Conservation (phyloP, 2,329 filamentous ascomycete genomes). For the Penicillium sp. region DNA sequence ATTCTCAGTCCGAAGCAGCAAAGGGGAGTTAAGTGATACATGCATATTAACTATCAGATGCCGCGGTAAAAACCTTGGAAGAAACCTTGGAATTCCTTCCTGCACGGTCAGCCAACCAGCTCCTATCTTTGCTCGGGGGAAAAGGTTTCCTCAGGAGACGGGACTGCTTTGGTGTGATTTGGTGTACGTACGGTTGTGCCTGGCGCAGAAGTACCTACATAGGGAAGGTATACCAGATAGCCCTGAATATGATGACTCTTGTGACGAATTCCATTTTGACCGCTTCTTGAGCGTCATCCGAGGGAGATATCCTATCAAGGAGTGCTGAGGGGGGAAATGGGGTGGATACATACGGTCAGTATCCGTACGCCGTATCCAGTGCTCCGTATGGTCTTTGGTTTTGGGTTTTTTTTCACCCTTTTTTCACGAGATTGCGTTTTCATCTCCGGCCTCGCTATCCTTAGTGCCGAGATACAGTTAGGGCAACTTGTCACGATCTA, state of each 20-base stretch:
- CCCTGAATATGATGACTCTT: background rate
- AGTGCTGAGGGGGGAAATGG: background rate
- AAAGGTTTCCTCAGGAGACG: background rate
- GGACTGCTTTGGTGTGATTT: background rate
- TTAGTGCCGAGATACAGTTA: background rate
- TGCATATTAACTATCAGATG: background rate
- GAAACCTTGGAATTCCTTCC: background rate
- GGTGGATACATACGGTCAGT: background rate
- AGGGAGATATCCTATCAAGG: background rate
- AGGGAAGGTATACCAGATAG: background rate
- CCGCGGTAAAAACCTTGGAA: background rate
- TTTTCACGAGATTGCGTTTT: background rate
- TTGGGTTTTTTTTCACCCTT: background rate
- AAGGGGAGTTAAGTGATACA: too few species aligned
- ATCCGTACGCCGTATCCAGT: background rate
- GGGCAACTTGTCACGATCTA: background rate
- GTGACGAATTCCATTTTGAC: background rate
- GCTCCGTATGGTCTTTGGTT: background rate
- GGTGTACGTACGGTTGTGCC: background rate
- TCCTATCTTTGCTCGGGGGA: background rate
- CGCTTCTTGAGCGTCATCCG: background rate
- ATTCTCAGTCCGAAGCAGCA: conserved; percentile 14
- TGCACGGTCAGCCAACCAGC: background rate
- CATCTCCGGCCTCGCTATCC: conserved; percentile 10
- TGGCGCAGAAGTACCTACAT: background rate